phyloP scores from a whole-genome alignment of 192 early-diverging fungal genomes.

The Coemansia sp. region DNA sequence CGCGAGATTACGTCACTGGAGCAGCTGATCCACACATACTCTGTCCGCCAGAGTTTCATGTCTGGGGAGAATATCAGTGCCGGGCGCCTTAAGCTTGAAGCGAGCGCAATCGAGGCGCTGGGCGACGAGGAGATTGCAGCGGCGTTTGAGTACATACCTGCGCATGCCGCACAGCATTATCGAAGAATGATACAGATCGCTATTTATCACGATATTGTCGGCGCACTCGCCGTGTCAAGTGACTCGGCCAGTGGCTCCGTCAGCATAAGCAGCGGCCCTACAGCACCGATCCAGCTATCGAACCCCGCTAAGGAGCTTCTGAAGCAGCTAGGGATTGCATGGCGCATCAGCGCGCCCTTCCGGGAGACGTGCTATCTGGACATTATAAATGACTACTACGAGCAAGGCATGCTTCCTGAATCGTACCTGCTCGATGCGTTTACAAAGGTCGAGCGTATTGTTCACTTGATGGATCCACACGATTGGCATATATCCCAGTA shows the following conservation, averaged over 20 bases:
- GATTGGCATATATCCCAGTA: conserved; percentile 50
- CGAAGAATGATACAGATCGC: conserved; percentile 31
- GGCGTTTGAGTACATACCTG: conserved; percentile 52
- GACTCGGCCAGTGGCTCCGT: conserved; percentile 9
- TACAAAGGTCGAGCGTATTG: conserved; percentile 47
- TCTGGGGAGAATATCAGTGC: conserved; percentile 43
- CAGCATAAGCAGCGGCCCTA: conserved; percentile 6
- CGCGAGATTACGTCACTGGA: conserved; percentile 51
- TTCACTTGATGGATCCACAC: conserved; percentile 48
- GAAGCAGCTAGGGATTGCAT: conserved; percentile 43
- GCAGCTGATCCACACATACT: conserved; percentile 48
- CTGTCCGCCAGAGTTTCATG: conserved; percentile 45
- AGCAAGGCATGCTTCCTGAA: conserved; percentile 31
- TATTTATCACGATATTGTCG: conserved; percentile 41
- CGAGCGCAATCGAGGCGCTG: conserved; percentile 29
- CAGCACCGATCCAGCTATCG: conserved; percentile 35
- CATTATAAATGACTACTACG: conserved; percentile 35
- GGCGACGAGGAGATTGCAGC: conserved; percentile 35
- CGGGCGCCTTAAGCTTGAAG: conserved; percentile 38
- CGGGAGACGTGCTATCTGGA: conserved; percentile 53
- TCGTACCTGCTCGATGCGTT: conserved; percentile 51
- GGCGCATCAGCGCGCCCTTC: conserved; percentile 49
- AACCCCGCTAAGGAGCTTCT: conserved; percentile 39
- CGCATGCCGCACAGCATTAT: conserved; percentile 35
- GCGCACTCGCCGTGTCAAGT: neutral